Conservation (phyloP, 176 grass and related monocot species). For the Aechmea fasciata region DNA sequence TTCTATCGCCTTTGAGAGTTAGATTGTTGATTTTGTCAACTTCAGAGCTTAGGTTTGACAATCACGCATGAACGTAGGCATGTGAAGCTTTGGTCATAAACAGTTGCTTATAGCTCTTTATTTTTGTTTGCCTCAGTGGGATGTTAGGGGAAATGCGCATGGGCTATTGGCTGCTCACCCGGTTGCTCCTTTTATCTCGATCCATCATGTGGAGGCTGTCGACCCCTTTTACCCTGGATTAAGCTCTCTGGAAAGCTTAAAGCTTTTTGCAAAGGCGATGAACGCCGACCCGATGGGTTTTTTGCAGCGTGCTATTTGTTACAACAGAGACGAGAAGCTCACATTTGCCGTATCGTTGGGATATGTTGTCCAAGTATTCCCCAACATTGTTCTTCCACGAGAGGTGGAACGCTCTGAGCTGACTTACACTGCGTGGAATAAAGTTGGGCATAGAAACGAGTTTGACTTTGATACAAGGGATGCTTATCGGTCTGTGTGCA, state of each 20-base stretch:
- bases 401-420: constrained; percentile 68
- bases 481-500: constrained; percentile 74
- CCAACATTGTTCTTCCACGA: constrained; percentile 59
- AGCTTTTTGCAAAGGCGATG: constrained; percentile 88
- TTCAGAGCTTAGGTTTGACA: too few relatives aligned
- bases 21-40: too few relatives aligned
- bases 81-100: too few relatives aligned
- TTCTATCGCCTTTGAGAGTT: too few relatives aligned
- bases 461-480: constrained; percentile 97
- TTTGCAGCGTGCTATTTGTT: constrained; percentile 81
- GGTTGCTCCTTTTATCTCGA: constrained; percentile 78
- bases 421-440: constrained; percentile 81
- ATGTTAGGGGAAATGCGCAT: constrained; percentile 78
- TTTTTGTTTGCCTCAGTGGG: constrained; percentile 54
- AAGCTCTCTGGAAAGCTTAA: constrained; percentile 70
- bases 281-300: constrained; percentile 73
- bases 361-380: constrained; percentile 92
- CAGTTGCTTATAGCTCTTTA: not conserved
- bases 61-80: too few relatives aligned
- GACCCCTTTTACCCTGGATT: constrained; percentile 77
- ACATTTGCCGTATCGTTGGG: constrained; percentile 73
- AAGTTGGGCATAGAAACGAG: constrained; percentile 49
- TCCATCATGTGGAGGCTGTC: constrained; percentile 83
- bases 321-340: constrained; percentile 46
- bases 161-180: constrained; percentile 92